These are phyloP conservation scores for Dictyostelium capitatum DNA, from an alignment of 78 protist genomes.

Conservation along the genomic window DNA sequence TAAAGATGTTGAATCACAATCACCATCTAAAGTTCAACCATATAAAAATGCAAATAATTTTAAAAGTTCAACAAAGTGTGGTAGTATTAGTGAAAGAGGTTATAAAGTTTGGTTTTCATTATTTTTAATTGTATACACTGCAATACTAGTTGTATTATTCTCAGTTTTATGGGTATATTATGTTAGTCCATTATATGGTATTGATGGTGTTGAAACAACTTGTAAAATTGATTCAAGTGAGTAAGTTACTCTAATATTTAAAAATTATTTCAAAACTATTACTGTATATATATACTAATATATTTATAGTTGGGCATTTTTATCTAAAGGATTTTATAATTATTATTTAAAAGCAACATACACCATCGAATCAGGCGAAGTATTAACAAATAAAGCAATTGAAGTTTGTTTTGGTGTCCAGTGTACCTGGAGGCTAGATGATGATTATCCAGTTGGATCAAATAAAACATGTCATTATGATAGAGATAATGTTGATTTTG, in stretches of 20 bases:
- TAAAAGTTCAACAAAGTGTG: too few species aligned
- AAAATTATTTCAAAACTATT: too few species aligned
- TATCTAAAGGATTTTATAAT: too few species aligned
- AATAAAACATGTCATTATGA: slow-evolving; percentile 26
- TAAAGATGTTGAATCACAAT: too few species aligned
- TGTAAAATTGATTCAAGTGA: not conserved
- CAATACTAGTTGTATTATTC: not conserved
- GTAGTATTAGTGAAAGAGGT: too few species aligned
- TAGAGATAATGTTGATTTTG: not conserved
- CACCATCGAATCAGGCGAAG: not conserved
- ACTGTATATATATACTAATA: too few species aligned
- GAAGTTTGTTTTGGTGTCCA: not conserved
- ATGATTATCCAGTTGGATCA: not conserved
- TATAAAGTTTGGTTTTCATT: too few species aligned
- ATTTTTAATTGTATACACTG: not conserved
- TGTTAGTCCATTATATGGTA: not conserved
- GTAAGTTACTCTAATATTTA: too few species aligned
- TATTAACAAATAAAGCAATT: not conserved
- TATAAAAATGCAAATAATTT: too few species aligned
- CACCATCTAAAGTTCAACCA: too few species aligned
- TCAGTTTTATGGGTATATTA: not conserved
- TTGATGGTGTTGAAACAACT: not conserved
- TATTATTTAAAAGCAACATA: not conserved
- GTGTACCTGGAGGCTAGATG: not conserved
- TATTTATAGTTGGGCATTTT: too few species aligned